Conservation (phyloP, 345 rosid genomes). For the Triadica sebifera region DNA sequence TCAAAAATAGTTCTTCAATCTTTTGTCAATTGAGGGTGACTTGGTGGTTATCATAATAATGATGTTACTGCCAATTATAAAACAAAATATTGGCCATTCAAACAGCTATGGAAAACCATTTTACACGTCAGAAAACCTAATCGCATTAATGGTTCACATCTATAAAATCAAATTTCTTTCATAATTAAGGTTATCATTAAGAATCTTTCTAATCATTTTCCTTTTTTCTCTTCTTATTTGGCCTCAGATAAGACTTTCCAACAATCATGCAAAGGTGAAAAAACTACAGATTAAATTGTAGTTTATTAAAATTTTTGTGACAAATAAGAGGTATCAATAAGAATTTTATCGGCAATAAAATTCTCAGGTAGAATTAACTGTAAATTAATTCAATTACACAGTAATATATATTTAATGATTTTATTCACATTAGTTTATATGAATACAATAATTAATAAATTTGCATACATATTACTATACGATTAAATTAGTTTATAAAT, state of each 20-base stretch:
- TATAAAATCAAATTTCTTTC: background rate
- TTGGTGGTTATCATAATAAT: constrained; percentile 28
- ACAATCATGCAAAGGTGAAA: too few relatives aligned
- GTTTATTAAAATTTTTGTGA: too few relatives aligned
- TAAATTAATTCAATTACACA: too few relatives aligned
- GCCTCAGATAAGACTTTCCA: background rate
- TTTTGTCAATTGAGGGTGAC: constrained; percentile 32
- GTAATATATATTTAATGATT: too few relatives aligned
- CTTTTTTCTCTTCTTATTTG: background rate
- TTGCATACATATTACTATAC: too few relatives aligned
- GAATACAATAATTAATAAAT: too few relatives aligned
- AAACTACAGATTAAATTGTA: too few relatives aligned
- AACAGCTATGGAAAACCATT: background rate
- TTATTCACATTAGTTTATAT: too few relatives aligned
- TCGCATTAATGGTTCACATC: background rate
- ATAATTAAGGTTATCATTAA: background rate
- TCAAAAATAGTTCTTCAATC: constrained; percentile 5
- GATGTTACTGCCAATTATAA: background rate
- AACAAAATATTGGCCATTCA: background rate
- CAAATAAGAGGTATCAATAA: too few relatives aligned
- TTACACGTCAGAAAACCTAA: background rate
- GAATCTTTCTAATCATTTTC: background rate
- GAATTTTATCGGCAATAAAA: too few relatives aligned
- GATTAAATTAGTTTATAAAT: too few relatives aligned
- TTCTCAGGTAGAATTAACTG: too few relatives aligned